A percentile compares a stretch with the other conserved stretches of the same genome.
Conservation (phyloP, 1,284 basidiomycete genomes). For the Microstroma glucosiphilum region DNA sequence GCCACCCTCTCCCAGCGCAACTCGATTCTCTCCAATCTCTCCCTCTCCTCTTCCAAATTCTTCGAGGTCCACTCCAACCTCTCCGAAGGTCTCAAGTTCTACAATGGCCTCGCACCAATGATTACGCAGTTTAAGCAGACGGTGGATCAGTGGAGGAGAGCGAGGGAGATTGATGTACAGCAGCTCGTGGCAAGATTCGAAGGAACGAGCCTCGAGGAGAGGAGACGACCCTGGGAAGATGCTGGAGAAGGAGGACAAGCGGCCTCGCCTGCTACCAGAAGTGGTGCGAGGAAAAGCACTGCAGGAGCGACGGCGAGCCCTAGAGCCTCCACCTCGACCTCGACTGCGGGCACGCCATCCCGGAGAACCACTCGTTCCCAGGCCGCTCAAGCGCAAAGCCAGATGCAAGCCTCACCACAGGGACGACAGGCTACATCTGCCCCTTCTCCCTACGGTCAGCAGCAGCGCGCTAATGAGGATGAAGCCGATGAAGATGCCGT, state of each 20-base stretch:
- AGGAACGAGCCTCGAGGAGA: conserved; percentile 5
- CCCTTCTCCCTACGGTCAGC: conserved; percentile 1
- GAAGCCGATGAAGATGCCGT: conserved; percentile 4
- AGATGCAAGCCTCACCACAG: too few species aligned
- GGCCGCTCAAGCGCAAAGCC: too few species aligned
- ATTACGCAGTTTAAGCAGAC: conserved; percentile 26
- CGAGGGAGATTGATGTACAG: conserved; percentile 21
- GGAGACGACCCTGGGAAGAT: conserved; percentile 1
- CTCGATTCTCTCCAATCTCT: not conserved
- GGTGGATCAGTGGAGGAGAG: conserved; percentile 29
- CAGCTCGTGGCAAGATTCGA: not conserved
- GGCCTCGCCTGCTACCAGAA: not conserved
- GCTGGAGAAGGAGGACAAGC: conserved; percentile 7
- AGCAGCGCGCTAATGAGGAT: not conserved
- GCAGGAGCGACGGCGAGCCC: too few species aligned
- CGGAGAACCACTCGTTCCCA: too few species aligned
- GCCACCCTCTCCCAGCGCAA: not conserved
- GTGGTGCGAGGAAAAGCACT: too few species aligned
- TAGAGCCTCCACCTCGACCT: too few species aligned
- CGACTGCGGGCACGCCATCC: too few species aligned
- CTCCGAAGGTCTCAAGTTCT: conserved; percentile 53
- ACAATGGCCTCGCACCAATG: conserved; percentile 33
- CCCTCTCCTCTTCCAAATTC: not conserved
- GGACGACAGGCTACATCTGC: too few species aligned
- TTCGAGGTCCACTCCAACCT: not conserved